Evolutionary conservation across 306 rosid genomes (phyloP).

Genomic region (Astragalus membranaceus): DNA sequence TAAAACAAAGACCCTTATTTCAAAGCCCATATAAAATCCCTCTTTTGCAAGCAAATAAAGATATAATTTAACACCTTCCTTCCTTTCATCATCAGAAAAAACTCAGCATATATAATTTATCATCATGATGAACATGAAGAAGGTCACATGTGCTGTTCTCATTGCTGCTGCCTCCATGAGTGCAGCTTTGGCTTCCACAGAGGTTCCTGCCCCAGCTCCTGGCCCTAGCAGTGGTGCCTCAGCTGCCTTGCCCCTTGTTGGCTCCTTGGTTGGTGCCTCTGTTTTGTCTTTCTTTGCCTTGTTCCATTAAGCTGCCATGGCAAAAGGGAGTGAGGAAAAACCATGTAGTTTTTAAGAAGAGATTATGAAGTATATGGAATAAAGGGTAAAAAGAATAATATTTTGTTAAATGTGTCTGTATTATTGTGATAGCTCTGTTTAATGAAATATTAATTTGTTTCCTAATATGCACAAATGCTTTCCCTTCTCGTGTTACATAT

Average conservation of each 20-base stretch:
- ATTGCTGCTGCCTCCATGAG: slow-evolving; percentile 36
- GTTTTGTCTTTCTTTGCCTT: slow-evolving; percentile 49
- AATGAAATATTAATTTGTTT: slow-evolving; percentile 16
- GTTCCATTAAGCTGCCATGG: slow-evolving; percentile 29
- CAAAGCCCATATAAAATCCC: neutral
- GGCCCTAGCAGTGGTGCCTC: slow-evolving; percentile 38
- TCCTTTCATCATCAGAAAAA: neutral
- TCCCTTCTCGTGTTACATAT: neutral
- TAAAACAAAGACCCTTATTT: neutral
- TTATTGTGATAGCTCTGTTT: neutral
- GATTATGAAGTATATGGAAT: neutral
- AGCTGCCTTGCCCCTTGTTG: slow-evolving; percentile 31
- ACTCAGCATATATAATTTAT: neutral
- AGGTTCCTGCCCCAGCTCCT: slow-evolving; percentile 30
- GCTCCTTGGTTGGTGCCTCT: slow-evolving; percentile 61
- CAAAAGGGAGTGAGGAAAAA: no score
- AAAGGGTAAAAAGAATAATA: neutral
- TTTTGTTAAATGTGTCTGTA: neutral
- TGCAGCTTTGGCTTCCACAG: slow-evolving; percentile 22
- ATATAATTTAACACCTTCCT: neutral
- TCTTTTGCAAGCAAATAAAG: neutral
- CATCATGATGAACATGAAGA: slow-evolving; percentile 36
- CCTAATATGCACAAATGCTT: neutral
- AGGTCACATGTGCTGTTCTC: slow-evolving; percentile 32
- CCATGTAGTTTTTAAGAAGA: neutral